Percentiles rank a stretch among this genome's conserved stretches.
Conservation (phyloP, 805 yeast genomes). For the Candida dajiaensis region DNA sequence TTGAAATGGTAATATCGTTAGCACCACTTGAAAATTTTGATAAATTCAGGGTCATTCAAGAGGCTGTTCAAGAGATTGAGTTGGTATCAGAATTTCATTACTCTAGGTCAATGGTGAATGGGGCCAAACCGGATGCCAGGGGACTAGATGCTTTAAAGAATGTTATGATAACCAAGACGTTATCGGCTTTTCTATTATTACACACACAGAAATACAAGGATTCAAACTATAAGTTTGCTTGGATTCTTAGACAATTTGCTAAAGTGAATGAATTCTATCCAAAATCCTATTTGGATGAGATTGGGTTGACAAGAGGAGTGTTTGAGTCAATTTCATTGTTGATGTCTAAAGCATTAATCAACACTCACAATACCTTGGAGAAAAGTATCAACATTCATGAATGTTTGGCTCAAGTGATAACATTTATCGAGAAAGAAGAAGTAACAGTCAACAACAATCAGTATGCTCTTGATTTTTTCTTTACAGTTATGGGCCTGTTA, state of each 20-base stretch:
- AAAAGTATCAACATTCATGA: neutral
- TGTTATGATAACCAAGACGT: neutral
- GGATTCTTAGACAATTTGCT: neutral
- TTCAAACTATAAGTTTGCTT: neutral
- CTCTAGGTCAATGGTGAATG: neutral
- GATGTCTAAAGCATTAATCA: neutral
- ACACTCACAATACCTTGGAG: no score
- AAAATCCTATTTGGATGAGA: neutral
- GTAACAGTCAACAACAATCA: neutral
- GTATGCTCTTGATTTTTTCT: conserved; percentile 2
- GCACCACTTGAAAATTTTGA: neutral
- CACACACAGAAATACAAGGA: neutral
- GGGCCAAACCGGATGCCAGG: neutral
- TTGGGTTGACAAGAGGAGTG: neutral
- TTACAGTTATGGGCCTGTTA: conserved; percentile 9
- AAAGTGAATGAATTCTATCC: neutral
- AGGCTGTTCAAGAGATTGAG: neutral
- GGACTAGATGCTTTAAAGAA: neutral
- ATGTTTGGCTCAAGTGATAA: neutral
- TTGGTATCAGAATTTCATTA: neutral
- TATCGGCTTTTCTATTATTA: neutral
- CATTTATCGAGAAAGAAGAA: neutral
- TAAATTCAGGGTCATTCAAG: neutral
- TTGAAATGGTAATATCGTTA: neutral
- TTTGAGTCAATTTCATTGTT: neutral